These are phyloP conservation scores for Geranium brycei DNA, from an alignment of 345 rosid genomes.

Conservation along the genomic window DNA sequence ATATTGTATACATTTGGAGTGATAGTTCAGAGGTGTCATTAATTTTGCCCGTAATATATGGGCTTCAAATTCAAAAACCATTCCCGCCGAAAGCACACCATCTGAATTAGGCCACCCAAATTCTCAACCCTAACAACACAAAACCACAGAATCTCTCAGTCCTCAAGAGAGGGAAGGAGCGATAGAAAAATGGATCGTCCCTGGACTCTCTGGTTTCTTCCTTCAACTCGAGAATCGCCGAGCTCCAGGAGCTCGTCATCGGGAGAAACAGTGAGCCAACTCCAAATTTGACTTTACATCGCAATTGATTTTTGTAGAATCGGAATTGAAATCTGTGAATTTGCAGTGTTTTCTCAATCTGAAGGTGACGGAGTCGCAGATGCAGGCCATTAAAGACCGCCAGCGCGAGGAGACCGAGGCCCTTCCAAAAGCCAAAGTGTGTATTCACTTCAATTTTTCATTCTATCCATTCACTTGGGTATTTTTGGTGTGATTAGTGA, in stretches of 20 bases:
- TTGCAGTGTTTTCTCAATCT: conserved; percentile 77
- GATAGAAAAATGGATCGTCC: conserved; percentile 46
- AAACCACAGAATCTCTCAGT: no score
- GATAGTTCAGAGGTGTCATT: no score
- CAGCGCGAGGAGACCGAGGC: conserved; percentile 66
- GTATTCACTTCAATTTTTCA: background rate
- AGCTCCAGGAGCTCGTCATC: conserved; percentile 80
- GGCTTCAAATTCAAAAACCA: no score
- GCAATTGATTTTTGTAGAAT: background rate
- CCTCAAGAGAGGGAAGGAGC: no score
- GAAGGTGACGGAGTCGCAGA: conserved; percentile 76
- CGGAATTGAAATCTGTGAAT: background rate
- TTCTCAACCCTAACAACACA: no score
- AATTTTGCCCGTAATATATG: no score
- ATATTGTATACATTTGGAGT: no score
- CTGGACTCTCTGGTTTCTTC: conserved; percentile 56
- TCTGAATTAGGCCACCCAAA: no score
- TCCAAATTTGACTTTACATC: background rate
- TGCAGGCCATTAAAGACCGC: conserved; percentile 60
- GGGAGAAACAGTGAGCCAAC: conserved; percentile 67
- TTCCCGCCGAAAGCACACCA: no score
- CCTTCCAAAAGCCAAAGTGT: conserved; percentile 75
- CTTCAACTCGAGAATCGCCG: conserved; percentile 56
- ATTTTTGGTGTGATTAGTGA: no score
- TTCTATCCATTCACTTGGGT: no score